A percentile compares a stretch with the other conserved stretches of the same genome.
Conservation (phyloP, 768 basidiomycete genomes). For the Krasilnikovozyma curviuscula region DNA sequence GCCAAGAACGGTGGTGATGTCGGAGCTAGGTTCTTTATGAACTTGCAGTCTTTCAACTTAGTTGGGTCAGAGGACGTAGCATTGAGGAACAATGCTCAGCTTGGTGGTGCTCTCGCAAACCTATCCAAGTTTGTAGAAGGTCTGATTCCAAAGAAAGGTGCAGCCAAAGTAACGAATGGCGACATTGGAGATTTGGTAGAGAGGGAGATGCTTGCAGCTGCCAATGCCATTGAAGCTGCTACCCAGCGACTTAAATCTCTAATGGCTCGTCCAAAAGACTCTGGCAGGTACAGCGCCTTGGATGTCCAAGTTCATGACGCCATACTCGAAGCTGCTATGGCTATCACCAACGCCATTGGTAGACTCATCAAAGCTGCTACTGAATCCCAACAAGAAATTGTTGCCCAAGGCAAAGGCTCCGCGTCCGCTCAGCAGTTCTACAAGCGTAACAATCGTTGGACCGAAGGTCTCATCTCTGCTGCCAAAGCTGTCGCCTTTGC, state of each 20-base stretch:
- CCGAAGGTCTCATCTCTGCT: conserved; percentile 93
- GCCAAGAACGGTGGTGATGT: conserved; percentile 76
- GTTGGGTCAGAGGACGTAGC: conserved; percentile 65
- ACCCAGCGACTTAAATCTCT: conserved; percentile 76
- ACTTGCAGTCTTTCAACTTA: conserved; percentile 86
- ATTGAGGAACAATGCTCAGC: conserved; percentile 71
- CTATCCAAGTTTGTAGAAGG: conserved; percentile 73
- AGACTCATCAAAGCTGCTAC: conserved; percentile 91
- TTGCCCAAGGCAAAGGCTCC: conserved; percentile 81
- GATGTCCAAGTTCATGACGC: conserved; percentile 97
- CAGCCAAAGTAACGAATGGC: conserved; percentile 57
- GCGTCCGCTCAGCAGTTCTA: conserved; percentile 91
- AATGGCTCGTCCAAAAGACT: conserved; percentile 76
- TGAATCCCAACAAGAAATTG: conserved; percentile 95
- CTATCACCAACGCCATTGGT: conserved; percentile 85
- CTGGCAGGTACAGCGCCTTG: conserved; percentile 66
- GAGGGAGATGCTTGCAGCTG: conserved; percentile 85
- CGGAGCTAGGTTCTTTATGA: conserved; percentile 79
- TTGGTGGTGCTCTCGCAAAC: conserved; percentile 58
- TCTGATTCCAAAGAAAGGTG: conserved; percentile 64
- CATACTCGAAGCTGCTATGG: conserved; percentile 78
- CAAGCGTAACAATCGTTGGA: conserved; percentile 99
- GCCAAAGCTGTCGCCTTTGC: conserved; percentile 96
- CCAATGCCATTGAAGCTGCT: conserved; percentile 79
- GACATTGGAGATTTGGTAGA: conserved; percentile 92